Conservation (phyloP, 139 green algal species). For the Micromonas pusilla region DNA sequence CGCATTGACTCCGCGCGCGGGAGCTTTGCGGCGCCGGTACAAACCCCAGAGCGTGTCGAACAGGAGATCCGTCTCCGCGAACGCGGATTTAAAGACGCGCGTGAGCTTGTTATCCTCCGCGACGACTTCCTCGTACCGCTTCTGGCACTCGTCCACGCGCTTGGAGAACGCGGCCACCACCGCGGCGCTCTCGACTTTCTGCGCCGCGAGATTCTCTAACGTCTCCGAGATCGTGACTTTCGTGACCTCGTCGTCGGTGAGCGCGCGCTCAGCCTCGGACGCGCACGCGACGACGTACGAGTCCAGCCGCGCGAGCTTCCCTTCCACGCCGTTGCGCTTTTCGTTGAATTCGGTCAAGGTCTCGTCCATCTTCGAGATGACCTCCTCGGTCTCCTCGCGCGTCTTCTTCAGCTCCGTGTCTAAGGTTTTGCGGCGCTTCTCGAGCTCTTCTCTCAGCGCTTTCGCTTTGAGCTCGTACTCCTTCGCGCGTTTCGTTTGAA, state of each 20-base stretch:
- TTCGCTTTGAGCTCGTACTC: conserved; percentile 17
- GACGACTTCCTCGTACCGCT: not conserved
- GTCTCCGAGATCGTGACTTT: conserved; percentile 14
- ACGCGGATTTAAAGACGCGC: conserved; percentile 24
- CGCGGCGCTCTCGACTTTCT: conserved; percentile 4
- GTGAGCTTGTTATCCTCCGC: conserved; percentile 29
- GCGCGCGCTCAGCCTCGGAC: not conserved
- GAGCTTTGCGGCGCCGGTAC: conserved; percentile 3
- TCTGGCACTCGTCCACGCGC: not conserved
- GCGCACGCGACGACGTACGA: conserved; percentile 19
- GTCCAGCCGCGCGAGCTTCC: conserved; percentile 5
- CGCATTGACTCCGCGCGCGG: not conserved
- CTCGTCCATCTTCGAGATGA: conserved; percentile 21
- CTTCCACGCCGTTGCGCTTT: not conserved
- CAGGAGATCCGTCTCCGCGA: conserved; percentile 20
- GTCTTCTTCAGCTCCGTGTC: conserved; percentile 27
- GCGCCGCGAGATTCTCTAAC: conserved; percentile 6
- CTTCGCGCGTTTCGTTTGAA: conserved; percentile 4
- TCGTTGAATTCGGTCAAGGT: not conserved
- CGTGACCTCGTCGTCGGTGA: conserved; percentile 1
- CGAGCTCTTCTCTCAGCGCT: conserved; percentile 27
- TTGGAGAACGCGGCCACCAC: conserved; percentile 1
- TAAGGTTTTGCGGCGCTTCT: not conserved
- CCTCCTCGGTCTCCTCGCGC: conserved; percentile 6
- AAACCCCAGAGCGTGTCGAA: conserved; percentile 15